A percentile compares a stretch with the other conserved stretches of the same genome.
phyloP scores from a whole-genome alignment of 129 eudicot species.

The Scalesia atractyloides region DNA sequence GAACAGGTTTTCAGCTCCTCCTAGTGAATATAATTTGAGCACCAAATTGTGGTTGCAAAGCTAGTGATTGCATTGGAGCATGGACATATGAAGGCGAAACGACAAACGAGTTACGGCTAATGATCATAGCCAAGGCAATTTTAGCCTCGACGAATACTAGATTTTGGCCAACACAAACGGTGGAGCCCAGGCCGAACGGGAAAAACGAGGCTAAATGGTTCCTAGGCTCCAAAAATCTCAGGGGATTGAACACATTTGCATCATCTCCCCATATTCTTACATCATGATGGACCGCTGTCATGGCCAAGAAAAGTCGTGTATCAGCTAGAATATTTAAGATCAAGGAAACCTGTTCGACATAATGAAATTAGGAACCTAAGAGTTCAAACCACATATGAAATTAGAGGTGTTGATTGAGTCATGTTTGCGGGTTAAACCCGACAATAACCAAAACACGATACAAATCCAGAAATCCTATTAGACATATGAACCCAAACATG shows the following conservation, averaged over 20 bases:
- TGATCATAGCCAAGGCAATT: slow-evolving; percentile 40
- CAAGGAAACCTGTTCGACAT: slow-evolving; percentile 20
- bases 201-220: slow-evolving; percentile 40
- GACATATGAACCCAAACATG: neutral
- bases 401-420: too few species aligned
- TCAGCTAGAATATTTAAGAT: slow-evolving; percentile 38
- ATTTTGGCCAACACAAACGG: slow-evolving; percentile 50
- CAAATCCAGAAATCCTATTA: too few species aligned
- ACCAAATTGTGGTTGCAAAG: slow-evolving; percentile 43
- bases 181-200: slow-evolving; percentile 54
- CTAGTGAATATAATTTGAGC: slow-evolving; percentile 35
- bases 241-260: slow-evolving; percentile 43
- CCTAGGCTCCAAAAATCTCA: slow-evolving; percentile 49
- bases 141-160: slow-evolving; percentile 45
- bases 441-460: too few species aligned
- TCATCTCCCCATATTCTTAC: slow-evolving; percentile 51
- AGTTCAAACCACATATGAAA: neutral
- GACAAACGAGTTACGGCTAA: slow-evolving; percentile 35
- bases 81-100: slow-evolving; percentile 44
- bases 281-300: slow-evolving; percentile 42
- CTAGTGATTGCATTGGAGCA: slow-evolving; percentile 39
- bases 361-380: neutral
- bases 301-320: slow-evolving; percentile 31
- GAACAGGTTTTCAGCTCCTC: slow-evolving; percentile 9
- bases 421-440: neutral